Conservation (phyloP, 176 grass and related monocot species). For the Rhynchospora pubera region DNA sequence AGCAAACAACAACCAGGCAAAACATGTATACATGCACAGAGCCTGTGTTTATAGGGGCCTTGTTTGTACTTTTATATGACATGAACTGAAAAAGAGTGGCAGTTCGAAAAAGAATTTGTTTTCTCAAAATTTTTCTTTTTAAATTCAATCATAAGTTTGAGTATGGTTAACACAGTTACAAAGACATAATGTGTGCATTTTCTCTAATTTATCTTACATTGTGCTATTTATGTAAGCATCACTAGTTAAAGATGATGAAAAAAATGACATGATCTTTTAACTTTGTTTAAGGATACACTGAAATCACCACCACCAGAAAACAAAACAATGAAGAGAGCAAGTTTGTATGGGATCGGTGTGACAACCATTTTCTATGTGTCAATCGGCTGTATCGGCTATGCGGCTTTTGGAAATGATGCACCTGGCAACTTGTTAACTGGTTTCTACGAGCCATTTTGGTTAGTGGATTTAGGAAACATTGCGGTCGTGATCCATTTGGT, state of each 20-base stretch:
- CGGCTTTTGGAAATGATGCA: slow-evolving; percentile 72
- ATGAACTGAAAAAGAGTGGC: neutral
- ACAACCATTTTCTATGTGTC: slow-evolving; percentile 86
- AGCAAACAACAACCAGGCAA: neutral
- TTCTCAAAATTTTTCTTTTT: neutral
- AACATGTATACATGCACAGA: neutral
- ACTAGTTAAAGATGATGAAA: neutral
- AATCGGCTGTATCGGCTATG: slow-evolving; percentile 79
- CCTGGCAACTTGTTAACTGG: slow-evolving; percentile 87
- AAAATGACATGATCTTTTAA: neutral
- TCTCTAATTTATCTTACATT: neutral
- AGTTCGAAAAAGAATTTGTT: neutral
- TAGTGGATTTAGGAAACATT: slow-evolving; percentile 66
- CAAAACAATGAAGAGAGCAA: slow-evolving; percentile 91
- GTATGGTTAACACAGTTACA: neutral
- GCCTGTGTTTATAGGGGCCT: neutral
- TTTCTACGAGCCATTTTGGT: slow-evolving; percentile 94
- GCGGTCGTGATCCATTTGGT: slow-evolving; percentile 74
- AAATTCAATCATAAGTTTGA: neutral
- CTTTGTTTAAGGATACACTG: slow-evolving; percentile 54
- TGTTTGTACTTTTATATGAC: neutral
- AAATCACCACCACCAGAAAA: slow-evolving; percentile 83
- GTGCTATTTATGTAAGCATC: neutral
- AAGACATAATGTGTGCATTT: neutral
- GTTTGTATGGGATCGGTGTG: slow-evolving; percentile 69